These are phyloP conservation scores for Eucalyptus guilfoylei DNA, from an alignment of 345 rosid species.

Conservation along the genomic window DNA sequence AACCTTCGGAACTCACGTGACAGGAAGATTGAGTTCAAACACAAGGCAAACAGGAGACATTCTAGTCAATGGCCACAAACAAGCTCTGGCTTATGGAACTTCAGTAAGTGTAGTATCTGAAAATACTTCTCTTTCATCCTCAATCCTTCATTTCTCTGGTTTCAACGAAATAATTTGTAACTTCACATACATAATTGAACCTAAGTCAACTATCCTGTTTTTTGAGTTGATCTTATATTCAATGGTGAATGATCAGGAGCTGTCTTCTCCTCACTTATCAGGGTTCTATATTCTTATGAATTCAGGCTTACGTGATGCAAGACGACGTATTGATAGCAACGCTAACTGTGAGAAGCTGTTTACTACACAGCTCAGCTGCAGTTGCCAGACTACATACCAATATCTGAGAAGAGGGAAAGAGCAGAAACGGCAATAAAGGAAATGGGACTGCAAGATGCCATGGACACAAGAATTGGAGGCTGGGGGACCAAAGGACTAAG, in stretches of 20 bases:
- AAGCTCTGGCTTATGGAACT: conserved; percentile 37
- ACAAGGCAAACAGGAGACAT: conserved; percentile 28
- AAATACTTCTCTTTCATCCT: neutral
- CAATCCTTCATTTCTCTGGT: neutral
- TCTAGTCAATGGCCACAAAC: conserved; percentile 32
- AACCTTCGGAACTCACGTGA: neutral
- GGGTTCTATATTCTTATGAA: neutral
- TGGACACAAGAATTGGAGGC: conserved; percentile 43
- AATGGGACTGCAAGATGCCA: conserved; percentile 35
- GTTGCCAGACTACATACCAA: conserved; percentile 29
- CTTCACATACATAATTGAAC: neutral
- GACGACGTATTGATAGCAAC: neutral
- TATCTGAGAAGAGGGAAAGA: conserved; percentile 23
- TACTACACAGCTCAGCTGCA: conserved; percentile 46
- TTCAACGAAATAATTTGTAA: neutral
- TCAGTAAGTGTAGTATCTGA: conserved; percentile 11
- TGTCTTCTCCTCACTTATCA: neutral
- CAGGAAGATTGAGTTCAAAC: conserved; percentile 33
- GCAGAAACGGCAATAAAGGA: conserved; percentile 35
- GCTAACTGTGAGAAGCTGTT: conserved; percentile 10
- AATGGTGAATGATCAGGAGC: neutral
- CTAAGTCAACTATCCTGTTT: neutral
- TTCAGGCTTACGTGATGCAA: conserved; percentile 1
- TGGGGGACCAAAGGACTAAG: conserved; percentile 37
- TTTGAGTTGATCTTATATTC: neutral